Conservation (phyloP, 768 basidiomycete genomes). For the Tricholoma flavovirens region DNA sequence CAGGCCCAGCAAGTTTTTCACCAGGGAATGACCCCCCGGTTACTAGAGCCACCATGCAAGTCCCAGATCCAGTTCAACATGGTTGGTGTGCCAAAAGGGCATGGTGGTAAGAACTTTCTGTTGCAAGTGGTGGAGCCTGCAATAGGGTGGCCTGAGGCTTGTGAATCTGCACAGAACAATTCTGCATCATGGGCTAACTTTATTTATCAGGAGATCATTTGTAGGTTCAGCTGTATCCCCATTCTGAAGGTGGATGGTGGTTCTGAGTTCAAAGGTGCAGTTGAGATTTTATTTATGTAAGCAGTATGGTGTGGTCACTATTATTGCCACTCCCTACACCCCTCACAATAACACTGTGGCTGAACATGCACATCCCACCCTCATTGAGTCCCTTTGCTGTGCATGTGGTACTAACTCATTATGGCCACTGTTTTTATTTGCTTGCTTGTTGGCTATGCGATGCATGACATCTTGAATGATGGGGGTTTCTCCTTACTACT, state of each 20-base stretch:
- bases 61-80: no score
- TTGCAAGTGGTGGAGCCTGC: background rate
- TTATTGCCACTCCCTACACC: background rate
- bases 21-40: no score
- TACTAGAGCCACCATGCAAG: no score
- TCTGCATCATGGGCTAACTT: background rate
- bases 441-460: conserved; percentile 20
- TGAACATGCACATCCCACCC: conserved; percentile 24
- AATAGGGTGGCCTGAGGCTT: background rate
- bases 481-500: no score
- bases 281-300: background rate
- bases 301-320: conserved; percentile 7
- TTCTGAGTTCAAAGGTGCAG: background rate
- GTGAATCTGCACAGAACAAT: background rate
- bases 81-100: no score
- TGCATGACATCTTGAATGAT: conserved; percentile 17
- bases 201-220: background rate
- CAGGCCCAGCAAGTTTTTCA: no score
- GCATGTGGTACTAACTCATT: conserved; percentile 7
- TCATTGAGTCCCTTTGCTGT: conserved; percentile 16
- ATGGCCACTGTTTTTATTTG: conserved; percentile 22
- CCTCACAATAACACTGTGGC: conserved; percentile 19
- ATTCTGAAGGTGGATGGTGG: background rate
- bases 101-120: no score
- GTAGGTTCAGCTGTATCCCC: no score